Conservation (phyloP, 2,329 filamentous ascomycete genomes). For the Penicillium hesseltinei region DNA sequence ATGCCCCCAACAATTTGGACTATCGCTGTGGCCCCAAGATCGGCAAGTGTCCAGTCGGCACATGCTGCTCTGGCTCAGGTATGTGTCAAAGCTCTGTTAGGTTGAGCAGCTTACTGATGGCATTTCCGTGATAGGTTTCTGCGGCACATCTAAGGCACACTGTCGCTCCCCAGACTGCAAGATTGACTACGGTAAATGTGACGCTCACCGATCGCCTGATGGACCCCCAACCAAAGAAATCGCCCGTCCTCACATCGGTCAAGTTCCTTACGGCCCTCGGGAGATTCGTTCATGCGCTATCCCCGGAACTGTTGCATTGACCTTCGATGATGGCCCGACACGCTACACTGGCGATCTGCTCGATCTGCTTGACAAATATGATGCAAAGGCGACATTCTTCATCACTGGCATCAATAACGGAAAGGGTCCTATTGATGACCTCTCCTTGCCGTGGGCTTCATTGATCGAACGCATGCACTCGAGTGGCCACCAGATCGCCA, state of each 20-base stretch:
- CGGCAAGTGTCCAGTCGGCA: slow-evolving; percentile 35
- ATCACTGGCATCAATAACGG: slow-evolving; percentile 53
- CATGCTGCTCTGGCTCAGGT: slow-evolving; percentile 43
- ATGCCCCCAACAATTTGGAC: slow-evolving; percentile 15
- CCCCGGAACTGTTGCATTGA: slow-evolving; percentile 63
- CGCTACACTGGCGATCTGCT: slow-evolving; percentile 61
- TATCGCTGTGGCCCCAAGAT: slow-evolving; percentile 36
- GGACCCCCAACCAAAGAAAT: slow-evolving; percentile 38
- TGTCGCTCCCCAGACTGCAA: slow-evolving; percentile 43
- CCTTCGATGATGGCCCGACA: slow-evolving; percentile 66
- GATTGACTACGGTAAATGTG: slow-evolving; percentile 41
- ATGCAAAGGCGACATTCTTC: slow-evolving; percentile 67
- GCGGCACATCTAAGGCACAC: slow-evolving; percentile 37
- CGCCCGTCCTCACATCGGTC: slow-evolving; percentile 36
- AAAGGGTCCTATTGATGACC: slow-evolving; percentile 46
- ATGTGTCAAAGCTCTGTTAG: slow-evolving; percentile 6
- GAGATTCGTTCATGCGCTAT: slow-evolving; percentile 42
- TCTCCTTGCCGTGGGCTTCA: slow-evolving; percentile 38
- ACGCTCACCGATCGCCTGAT: slow-evolving; percentile 35
- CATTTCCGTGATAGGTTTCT: slow-evolving; percentile 32
- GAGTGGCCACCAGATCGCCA: slow-evolving; percentile 52
- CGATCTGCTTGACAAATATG: slow-evolving; percentile 58
- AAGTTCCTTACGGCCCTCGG: slow-evolving; percentile 37
- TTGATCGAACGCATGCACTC: slow-evolving; percentile 44
- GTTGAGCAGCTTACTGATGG: not conserved